Conservation (phyloP, 352 stramenopile species). For the Globisporangium takayamanum region DNA sequence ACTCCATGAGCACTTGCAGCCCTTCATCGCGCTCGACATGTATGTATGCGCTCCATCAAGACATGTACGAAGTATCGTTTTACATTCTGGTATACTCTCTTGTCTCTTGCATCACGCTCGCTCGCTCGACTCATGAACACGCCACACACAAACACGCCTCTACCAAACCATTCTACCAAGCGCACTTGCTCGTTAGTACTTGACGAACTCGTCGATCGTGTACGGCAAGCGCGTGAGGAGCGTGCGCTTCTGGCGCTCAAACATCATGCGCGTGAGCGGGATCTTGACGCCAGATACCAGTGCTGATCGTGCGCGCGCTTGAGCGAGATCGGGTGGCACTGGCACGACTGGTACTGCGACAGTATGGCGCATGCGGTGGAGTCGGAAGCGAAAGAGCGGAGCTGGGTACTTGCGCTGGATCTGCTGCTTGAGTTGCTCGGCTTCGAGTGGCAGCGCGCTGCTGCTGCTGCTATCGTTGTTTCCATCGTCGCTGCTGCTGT, state of each 20-base stretch:
- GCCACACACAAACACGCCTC: too few relatives aligned
- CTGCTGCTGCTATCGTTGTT: not conserved
- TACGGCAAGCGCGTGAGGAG: constrained; percentile 29
- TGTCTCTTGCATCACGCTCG: too few relatives aligned
- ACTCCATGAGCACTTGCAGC: too few relatives aligned
- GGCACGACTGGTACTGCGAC: constrained; percentile 37
- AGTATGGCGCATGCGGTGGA: constrained; percentile 26
- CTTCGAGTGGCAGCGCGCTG: constrained; percentile 4
- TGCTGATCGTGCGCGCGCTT: constrained; percentile 24
- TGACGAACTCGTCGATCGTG: constrained; percentile 26
- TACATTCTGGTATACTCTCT: too few relatives aligned
- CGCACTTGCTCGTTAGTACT: too few relatives aligned
- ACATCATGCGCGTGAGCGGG: constrained; percentile 46
- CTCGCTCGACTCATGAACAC: too few relatives aligned
- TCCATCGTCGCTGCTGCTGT: not conserved
- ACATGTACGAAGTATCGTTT: too few relatives aligned
- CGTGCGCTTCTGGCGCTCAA: constrained; percentile 21
- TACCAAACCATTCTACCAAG: too few relatives aligned
- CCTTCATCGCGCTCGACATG: too few relatives aligned
- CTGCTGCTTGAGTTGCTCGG: constrained; percentile 12
- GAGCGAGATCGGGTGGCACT: constrained; percentile 24
- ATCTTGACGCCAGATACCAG: constrained; percentile 41
- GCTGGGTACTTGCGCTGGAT: constrained; percentile 10
- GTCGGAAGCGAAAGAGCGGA: constrained; percentile 32
- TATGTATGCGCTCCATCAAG: too few relatives aligned